A percentile compares a stretch with the other conserved stretches of the same genome.
phyloP scores from a whole-genome alignment of 2,329 filamentous ascomycete species.

The Xylaria sp. region DNA sequence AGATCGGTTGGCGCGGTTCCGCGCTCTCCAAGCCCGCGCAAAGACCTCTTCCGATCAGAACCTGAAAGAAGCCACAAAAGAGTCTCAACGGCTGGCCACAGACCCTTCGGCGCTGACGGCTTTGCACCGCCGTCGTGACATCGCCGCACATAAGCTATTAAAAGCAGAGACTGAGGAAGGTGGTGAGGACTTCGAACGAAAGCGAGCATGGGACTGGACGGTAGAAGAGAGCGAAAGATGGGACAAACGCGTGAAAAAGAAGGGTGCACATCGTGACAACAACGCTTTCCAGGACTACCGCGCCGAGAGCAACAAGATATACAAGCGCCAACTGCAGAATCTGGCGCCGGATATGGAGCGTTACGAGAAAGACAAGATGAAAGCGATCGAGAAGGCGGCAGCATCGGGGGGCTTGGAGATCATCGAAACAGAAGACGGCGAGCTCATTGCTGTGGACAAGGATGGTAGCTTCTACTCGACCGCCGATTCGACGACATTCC shows the following conservation, averaged over 20 bases:
- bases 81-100: slow-evolving; percentile 78
- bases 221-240: slow-evolving; percentile 91
- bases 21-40: slow-evolving; percentile 81
- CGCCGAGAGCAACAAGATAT: slow-evolving; percentile 87
- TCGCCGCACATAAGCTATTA: slow-evolving; percentile 89
- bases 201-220: slow-evolving; percentile 98
- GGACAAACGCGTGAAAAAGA: slow-evolving; percentile 90
- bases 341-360: slow-evolving; percentile 77
- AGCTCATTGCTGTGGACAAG: slow-evolving; percentile 91
- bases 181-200: slow-evolving; percentile 94
- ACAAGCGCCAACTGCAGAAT: slow-evolving; percentile 86
- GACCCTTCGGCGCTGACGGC: slow-evolving; percentile 79
- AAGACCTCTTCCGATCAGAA: slow-evolving; percentile 76
- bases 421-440: slow-evolving; percentile 92
- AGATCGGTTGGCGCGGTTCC: slow-evolving; percentile 82
- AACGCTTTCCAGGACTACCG: slow-evolving; percentile 90
- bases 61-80: slow-evolving; percentile 80
- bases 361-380: slow-evolving; percentile 88
- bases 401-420: slow-evolving; percentile 86
- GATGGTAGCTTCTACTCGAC: slow-evolving; percentile 91
- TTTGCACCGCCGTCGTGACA: slow-evolving; percentile 83
- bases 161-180: slow-evolving; percentile 87
- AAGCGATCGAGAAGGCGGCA: slow-evolving; percentile 83
- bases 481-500: slow-evolving; percentile 79
- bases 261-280: slow-evolving; percentile 78